Evolutionary conservation across 1,284 basidiomycete genomes (phyloP).

Genomic region (Mycena citricolor): DNA sequence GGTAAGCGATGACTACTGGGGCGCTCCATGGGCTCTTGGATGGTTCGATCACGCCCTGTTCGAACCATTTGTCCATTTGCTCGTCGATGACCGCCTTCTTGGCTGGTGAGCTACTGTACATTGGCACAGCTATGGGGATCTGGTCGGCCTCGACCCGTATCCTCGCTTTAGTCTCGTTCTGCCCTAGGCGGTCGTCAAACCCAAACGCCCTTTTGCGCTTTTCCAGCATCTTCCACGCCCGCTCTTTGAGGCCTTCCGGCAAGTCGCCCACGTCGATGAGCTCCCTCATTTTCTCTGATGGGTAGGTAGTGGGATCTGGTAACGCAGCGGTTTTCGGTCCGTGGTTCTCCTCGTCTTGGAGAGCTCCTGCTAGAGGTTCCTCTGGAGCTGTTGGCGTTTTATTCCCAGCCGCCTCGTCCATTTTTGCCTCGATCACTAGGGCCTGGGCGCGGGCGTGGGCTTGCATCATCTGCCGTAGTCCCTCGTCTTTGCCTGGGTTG

Average conservation of each 20-base stretch:
- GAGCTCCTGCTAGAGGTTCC: too few species aligned
- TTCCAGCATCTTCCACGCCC: conserved; percentile 4
- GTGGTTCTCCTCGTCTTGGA: not conserved
- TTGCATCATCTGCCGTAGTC: not conserved
- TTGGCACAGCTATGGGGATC: conserved; percentile 27
- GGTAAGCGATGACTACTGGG: conserved; percentile 34
- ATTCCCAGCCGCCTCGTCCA: not conserved
- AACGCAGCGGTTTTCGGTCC: conserved; percentile 8
- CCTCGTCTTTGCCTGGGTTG: not conserved
- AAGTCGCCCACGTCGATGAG: conserved; percentile 5
- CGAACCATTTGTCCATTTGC: conserved; percentile 32
- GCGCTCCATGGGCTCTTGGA: conserved; percentile 36
- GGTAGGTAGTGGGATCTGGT: not conserved
- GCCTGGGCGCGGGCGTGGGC: not conserved
- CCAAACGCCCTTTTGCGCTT: conserved; percentile 26
- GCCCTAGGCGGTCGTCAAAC: conserved; percentile 29
- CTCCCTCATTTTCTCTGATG: not conserved
- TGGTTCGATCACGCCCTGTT: conserved; percentile 33
- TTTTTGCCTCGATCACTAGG: not conserved
- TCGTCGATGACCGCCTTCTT: conserved; percentile 33
- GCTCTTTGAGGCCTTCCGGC: conserved; percentile 4
- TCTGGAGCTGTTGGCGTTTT: not conserved
- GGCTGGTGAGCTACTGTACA: conserved; percentile 29
- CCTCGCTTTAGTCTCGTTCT: conserved; percentile 20
- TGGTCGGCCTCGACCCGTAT: conserved; percentile 17